These are phyloP conservation scores for Parsonsia alboflavescens DNA, from an alignment of 257 asterid species.

Conservation along the genomic window DNA sequence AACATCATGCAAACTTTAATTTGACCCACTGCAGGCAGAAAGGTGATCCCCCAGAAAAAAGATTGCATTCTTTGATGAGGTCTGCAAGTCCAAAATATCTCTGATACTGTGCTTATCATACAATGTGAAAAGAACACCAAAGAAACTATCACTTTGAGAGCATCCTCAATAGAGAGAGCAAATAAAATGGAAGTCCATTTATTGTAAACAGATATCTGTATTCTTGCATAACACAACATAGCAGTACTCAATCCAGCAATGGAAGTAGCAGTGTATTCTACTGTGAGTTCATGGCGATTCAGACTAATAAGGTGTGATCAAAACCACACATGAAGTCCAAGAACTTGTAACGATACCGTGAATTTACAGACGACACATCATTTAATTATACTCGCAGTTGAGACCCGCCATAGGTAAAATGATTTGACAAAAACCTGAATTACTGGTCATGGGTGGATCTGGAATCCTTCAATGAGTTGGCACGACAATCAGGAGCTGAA, in stretches of 20 bases:
- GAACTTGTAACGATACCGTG: not conserved
- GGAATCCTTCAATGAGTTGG: slow-evolving; percentile 44
- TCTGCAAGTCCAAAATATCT: not conserved
- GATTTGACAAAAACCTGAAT: not conserved
- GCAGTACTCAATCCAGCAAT: not conserved
- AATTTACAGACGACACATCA: slow-evolving; percentile 13
- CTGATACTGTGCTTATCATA: too few species aligned
- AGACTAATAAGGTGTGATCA: not conserved
- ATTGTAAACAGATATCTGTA: too few species aligned
- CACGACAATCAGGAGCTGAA: slow-evolving; percentile 32
- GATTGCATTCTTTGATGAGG: not conserved
- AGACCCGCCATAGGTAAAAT: not conserved
- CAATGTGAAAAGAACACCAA: too few species aligned
- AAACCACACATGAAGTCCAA: not conserved
- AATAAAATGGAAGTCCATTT: too few species aligned
- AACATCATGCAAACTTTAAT: not conserved
- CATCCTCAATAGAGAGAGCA: not conserved
- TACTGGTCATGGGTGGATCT: slow-evolving; percentile 29
- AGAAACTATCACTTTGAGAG: too few species aligned
- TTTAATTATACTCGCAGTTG: not conserved
- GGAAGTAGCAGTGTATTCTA: not conserved
- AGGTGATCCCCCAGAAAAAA: not conserved
- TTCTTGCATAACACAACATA: not conserved
- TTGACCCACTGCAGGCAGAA: not conserved
- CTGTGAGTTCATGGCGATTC: not conserved